phyloP scores from a whole-genome alignment of 140 eudicot genomes.

The Stevia rebaudiana region DNA sequence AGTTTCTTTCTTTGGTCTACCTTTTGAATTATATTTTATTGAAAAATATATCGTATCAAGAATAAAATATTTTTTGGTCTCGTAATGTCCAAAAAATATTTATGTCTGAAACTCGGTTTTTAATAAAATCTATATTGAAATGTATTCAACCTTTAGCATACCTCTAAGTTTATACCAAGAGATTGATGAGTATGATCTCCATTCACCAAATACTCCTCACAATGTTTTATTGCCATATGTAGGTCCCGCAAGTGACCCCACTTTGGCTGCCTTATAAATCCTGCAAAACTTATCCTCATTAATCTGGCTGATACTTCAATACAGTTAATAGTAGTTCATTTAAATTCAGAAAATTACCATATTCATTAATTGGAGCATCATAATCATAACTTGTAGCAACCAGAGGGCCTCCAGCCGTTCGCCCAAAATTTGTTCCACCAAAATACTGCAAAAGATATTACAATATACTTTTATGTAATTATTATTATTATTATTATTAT shows the following conservation, averaged over 20 bases:
- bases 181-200: constrained; percentile 45
- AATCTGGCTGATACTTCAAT: constrained; percentile 2
- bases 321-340: neutral
- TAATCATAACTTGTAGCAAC: constrained; percentile 82
- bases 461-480: no score
- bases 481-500: no score
- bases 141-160: constrained; percentile 15
- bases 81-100: neutral
- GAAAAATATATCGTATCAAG: neutral
- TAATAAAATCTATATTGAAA: neutral
- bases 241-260: constrained; percentile 75
- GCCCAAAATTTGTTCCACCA: constrained; percentile 86
- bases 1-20: neutral
- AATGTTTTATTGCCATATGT: constrained; percentile 61
- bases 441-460: no score
- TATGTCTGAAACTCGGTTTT: neutral
- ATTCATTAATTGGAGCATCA: constrained; percentile 79
- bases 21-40: neutral
- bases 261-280: constrained; percentile 65
- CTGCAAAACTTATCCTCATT: constrained; percentile 31
- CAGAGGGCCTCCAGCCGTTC: constrained; percentile 84
- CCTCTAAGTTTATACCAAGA: constrained; percentile 71
- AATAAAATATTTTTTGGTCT: neutral
- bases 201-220: constrained; percentile 61
- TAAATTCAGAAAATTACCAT: constrained; percentile 43